Evolutionary conservation across 179 eudicot species (phyloP), one percentile per base, ranked within the genome.

Genomic region (Silene vulgaris): DNA sequence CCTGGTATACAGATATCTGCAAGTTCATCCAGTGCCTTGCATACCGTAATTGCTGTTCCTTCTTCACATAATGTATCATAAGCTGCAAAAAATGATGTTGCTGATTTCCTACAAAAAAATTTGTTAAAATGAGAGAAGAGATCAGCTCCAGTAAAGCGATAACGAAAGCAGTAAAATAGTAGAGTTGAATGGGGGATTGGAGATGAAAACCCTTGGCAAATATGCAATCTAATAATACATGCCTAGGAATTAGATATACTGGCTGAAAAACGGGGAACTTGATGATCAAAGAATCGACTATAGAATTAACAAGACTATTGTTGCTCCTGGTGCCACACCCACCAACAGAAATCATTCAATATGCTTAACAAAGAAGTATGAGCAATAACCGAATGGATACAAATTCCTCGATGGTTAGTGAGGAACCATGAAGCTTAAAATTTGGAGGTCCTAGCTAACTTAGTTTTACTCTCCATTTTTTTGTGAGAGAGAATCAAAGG

Each of bases 61-160:
- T 95, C 99, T 86, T 95, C 99, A 80, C 99, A 90, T 23, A 95
- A 89, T 43, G 95, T 96, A 84, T 95, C 99, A 87, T 63, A 95
- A 64, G 89, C 97, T 76, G 95, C 93, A 86, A 92, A 95, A 80
- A 95, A 92, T 64, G 99, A 87, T 56, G 93, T 86, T 78, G 88
- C 99, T 5, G 99, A 92, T 80, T 89, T 95, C 90, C 99, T 93
- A 76, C 75, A 75, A 48, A 40, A 48, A 72, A 43, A 80, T 26
- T 57, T 32, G 16, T 4, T 7, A 50, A 72, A 54, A 13, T 30
- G 43, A 57, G 66, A 60, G 29, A 37, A 23, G 6, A 73, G 64
- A 70, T 84, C 65, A 82, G 84, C 72, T 57, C 7, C 29, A n/a
- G 61, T 63, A n/a, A 17, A 48, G 48, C 16, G 5, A 16, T 61